A percentile compares a stretch with the other conserved stretches of the same genome.
Conservation (phyloP, 2,329 filamentous ascomycete species). For the Exserohilum rostratum region DNA sequence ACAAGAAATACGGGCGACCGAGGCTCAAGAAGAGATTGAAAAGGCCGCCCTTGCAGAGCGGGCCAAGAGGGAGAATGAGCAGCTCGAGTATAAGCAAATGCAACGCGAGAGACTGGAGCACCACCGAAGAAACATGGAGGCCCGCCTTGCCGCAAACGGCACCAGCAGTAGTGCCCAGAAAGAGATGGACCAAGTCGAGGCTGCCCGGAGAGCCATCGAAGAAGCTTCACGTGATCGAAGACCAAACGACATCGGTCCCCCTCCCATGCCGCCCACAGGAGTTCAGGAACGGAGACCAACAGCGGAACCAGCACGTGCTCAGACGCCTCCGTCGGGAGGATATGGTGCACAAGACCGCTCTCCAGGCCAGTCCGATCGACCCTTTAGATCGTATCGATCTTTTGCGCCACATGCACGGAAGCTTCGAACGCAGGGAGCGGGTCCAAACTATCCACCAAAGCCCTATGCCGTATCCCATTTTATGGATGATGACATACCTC, state of each 20-base stretch:
- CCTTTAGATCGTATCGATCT: slow-evolving; percentile 28
- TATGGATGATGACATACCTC: slow-evolving; percentile 41
- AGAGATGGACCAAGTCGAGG: slow-evolving; percentile 12
- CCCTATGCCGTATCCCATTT: slow-evolving; percentile 25
- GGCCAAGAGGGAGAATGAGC: slow-evolving; percentile 10
- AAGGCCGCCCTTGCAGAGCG: slow-evolving; percentile 7
- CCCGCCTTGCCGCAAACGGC: slow-evolving; percentile 5
- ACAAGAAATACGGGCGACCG: slow-evolving; percentile 7
- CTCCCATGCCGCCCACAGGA: slow-evolving; percentile 3
- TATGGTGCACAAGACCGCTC: slow-evolving; percentile 18
- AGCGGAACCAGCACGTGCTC: slow-evolving; percentile 20
- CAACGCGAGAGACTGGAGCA: slow-evolving; percentile 12
- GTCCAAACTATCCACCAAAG: slow-evolving; percentile 17
- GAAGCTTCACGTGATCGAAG: slow-evolving; percentile 13
- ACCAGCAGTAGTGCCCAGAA: slow-evolving; percentile 5
- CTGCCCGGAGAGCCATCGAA: slow-evolving; percentile 12
- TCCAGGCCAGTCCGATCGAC: slow-evolving; percentile 23
- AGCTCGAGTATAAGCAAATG: slow-evolving; percentile 12
- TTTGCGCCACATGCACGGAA: slow-evolving; percentile 26
- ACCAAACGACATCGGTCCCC: not conserved
- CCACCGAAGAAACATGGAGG: slow-evolving; percentile 10
- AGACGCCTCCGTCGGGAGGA: slow-evolving; percentile 15
- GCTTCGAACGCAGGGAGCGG: slow-evolving; percentile 23
- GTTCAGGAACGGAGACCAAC: slow-evolving; percentile 5
- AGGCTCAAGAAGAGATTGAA: slow-evolving; percentile 9